Conservation (phyloP, 371 early-diverging fungal species). For the Mucor circinelloides region DNA sequence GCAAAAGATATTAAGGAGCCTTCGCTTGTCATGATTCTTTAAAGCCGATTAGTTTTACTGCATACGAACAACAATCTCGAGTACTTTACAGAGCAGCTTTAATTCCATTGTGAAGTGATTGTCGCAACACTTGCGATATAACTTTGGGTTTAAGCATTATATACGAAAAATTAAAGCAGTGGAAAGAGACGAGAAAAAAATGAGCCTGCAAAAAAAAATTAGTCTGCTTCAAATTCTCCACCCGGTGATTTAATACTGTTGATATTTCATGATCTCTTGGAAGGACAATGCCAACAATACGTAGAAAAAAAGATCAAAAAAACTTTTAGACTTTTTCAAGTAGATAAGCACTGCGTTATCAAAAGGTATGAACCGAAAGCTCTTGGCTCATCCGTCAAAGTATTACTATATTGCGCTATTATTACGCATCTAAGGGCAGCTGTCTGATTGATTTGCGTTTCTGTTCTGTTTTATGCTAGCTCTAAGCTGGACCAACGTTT, state of each 20-base stretch:
- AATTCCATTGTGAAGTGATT: constrained; percentile 66
- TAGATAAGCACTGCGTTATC: too few relatives aligned
- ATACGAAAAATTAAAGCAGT: background rate
- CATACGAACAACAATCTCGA: background rate
- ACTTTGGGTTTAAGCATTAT: constrained; percentile 72
- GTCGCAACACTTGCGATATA: constrained; percentile 68
- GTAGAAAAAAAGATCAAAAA: too few relatives aligned
- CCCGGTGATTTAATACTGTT: background rate
- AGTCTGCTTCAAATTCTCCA: background rate
- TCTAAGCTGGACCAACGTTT: too few relatives aligned
- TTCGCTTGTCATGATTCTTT: constrained; percentile 71
- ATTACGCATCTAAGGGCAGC: too few relatives aligned
- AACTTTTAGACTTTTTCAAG: too few relatives aligned
- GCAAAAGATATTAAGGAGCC: constrained; percentile 76
- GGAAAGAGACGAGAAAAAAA: background rate
- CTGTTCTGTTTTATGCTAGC: too few relatives aligned
- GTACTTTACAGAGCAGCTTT: constrained; percentile 64
- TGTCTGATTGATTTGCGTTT: too few relatives aligned
- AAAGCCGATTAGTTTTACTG: background rate
- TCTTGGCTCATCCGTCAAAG: too few relatives aligned
- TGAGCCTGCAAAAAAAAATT: background rate
- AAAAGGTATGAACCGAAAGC: too few relatives aligned
- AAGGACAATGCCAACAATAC: too few relatives aligned
- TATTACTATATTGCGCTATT: too few relatives aligned
- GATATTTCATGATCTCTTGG: too few relatives aligned